Base-by-base conservation (phyloP, 345 rosid species). In the Citropsis articulata region DNA sequence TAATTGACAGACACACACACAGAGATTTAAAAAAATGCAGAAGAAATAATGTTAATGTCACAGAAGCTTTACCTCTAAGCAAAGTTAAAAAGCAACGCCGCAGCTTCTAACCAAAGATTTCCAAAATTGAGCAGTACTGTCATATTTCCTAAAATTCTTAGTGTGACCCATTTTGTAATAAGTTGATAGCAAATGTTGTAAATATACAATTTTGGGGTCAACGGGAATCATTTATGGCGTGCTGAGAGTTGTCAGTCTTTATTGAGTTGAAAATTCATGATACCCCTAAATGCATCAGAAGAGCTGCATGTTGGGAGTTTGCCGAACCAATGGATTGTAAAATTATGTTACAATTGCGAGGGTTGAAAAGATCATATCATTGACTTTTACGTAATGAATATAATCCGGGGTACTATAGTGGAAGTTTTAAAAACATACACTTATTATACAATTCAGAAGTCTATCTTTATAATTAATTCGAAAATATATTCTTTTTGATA, bases 31-130 rank as follows among this genome's bases (percentile, higher is more conserved):
- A 78, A 48, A 69, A 75, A 38, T 36, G 35, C 59, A 55, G 25
- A 64, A 22, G 67, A 75, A 77, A 65, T 40, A 40, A 12, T 50
- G 53, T 65, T 22, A 66, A 55, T 6, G 66, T 50, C 78, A 16
- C 60, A 64, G 66, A 77, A 75, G 75, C 84, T 72, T 81, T 19
- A 64, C 31, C 38, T 55, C 65, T 40, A 78, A 84, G 84, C 75
- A 75, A 84, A 78, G 82, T 50, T 66, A 36, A 62, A 75, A 70
- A 74, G 31, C 50, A 31, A 28, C 42, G 33, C 21, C 31, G 7
- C 42, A 42, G 8, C 60, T 19, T 25, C 28, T 25, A 65, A 50
- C 9, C 38, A 69, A 38, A 70, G 63, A 18, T 9, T 65, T 22
- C 70, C 70, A 4, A 35, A 66, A 35, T 66, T 35, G 12, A 9